Evolutionary conservation across 257 asterid species (phyloP).

Genomic region (Fraxinus quadrangulata): DNA sequence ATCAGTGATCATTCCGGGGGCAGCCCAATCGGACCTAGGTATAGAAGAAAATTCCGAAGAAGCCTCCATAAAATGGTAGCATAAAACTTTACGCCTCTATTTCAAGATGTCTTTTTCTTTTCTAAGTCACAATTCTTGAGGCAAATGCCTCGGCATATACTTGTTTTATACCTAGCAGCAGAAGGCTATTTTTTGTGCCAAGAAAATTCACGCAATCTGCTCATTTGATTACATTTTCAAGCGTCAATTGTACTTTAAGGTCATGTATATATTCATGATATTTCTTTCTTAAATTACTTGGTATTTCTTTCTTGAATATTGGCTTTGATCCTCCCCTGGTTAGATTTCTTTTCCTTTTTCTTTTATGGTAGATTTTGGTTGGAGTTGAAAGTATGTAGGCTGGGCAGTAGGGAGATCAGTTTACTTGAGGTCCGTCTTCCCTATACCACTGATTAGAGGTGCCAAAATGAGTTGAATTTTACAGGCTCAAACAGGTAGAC

Average conservation of each 20-base stretch:
- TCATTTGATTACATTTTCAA: constrained; percentile 9
- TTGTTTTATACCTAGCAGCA: constrained; percentile 16
- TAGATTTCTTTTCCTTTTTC: background rate
- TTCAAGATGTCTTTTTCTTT: background rate
- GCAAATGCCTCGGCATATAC: background rate
- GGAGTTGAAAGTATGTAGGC: no score
- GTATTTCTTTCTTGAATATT: background rate
- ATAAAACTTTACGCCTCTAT: constrained; percentile 4
- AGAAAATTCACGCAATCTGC: background rate
- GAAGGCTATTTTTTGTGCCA: constrained; percentile 19
- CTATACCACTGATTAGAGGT: no score
- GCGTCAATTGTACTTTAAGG: background rate
- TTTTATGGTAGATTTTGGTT: no score
- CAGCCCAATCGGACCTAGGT: constrained; percentile 32
- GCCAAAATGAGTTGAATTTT: no score
- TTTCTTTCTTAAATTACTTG: background rate
- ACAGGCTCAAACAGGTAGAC: no score
- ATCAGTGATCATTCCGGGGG: constrained; percentile 28
- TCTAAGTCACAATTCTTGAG: background rate
- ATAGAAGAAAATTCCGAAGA: constrained; percentile 37
- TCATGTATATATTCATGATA: background rate
- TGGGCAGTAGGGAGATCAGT: no score
- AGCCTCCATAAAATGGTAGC: constrained; percentile 19
- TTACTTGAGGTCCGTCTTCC: no score
- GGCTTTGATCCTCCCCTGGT: background rate